Percentiles rank a stretch among this genome's conserved stretches.
phyloP scores from a whole-genome alignment of 2,329 filamentous ascomycete species.

The Exophiala sp. region DNA sequence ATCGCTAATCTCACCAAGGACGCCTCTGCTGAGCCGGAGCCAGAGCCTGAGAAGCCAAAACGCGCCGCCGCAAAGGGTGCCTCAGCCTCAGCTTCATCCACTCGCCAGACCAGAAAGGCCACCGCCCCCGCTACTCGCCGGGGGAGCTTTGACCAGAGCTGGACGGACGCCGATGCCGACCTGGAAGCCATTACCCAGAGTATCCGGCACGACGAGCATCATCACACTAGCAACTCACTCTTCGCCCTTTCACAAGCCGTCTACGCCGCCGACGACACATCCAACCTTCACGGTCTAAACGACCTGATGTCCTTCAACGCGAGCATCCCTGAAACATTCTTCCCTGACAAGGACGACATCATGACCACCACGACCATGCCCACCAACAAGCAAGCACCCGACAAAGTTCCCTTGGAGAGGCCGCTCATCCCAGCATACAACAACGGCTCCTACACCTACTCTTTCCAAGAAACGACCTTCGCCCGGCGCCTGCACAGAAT shows the following conservation, averaged over 20 bases:
- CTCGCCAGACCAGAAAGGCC: background rate
- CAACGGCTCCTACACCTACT: conserved; percentile 52
- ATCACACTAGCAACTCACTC: background rate
- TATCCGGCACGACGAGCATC: background rate
- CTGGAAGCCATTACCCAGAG: conserved; percentile 7
- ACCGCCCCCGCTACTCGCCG: conserved; percentile 3
- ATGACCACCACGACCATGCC: too few relatives aligned
- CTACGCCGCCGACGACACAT: conserved; percentile 7
- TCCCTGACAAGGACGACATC: conserved; percentile 5
- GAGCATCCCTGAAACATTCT: conserved; percentile 14
- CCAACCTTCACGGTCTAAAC: conserved; percentile 18
- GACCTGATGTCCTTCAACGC: conserved; percentile 17
- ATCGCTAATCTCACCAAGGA: conserved; percentile 11
- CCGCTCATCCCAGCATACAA: conserved; percentile 19
- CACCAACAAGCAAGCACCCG: background rate
- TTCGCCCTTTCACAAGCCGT: conserved; percentile 9
- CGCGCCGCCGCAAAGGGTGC: background rate
- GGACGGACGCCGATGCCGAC: conserved; percentile 12
- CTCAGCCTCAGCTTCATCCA: conserved; percentile 2
- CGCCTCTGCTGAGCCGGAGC: background rate
- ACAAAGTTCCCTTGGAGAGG: conserved; percentile 17
- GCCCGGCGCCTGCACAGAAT: conserved; percentile 66
- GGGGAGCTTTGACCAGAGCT: conserved; percentile 9
- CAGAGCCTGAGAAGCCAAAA: conserved; percentile 8
- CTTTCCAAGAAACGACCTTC: conserved; percentile 64